phyloP scores from a whole-genome alignment of 2,329 filamentous ascomycete species.

The Sclerotinia glacialis region DNA sequence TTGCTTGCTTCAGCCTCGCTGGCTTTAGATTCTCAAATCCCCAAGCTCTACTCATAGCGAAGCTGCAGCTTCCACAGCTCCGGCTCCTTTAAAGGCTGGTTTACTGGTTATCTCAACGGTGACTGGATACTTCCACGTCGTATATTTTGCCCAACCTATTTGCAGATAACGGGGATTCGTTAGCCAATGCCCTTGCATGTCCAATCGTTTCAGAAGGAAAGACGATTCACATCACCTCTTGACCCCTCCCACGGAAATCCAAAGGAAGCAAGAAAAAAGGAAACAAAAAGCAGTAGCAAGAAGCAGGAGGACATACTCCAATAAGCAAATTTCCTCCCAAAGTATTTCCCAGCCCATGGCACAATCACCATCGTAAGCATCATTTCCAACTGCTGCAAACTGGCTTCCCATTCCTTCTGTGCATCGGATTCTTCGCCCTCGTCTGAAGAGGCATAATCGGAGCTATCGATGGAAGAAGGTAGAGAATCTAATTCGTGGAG shows the following conservation, averaged over 20 bases:
- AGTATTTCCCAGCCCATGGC: constrained; percentile 90
- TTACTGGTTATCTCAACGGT: constrained; percentile 67
- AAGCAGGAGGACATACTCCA: constrained; percentile 68
- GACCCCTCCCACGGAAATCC: not conserved
- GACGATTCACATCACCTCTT: not conserved
- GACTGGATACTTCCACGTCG: constrained; percentile 90
- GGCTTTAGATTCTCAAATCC: not conserved
- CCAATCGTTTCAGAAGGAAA: no score
- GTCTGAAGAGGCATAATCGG: constrained; percentile 51
- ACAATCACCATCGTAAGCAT: constrained; percentile 92
- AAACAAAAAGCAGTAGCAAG: not conserved
- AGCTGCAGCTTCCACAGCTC: constrained; percentile 58
- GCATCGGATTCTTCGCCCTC: constrained; percentile 66
- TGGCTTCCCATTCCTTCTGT: constrained; percentile 92
- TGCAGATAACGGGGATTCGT: not conserved
- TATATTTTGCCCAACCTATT: constrained; percentile 84
- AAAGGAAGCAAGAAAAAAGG: not conserved
- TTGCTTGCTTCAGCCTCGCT: not conserved
- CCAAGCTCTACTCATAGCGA: constrained; percentile 28
- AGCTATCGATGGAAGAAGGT: constrained; percentile 52
- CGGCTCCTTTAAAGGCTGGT: constrained; percentile 59
- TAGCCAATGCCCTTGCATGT: not conserved
- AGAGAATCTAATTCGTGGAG: constrained; percentile 59
- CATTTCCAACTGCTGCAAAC: constrained; percentile 88
- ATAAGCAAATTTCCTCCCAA: constrained; percentile 91